Percentiles rank a stretch among this genome's conserved stretches.
phyloP scores from a whole-genome alignment of 73 alveolate species.

The Blepharisma japonicum region DNA sequence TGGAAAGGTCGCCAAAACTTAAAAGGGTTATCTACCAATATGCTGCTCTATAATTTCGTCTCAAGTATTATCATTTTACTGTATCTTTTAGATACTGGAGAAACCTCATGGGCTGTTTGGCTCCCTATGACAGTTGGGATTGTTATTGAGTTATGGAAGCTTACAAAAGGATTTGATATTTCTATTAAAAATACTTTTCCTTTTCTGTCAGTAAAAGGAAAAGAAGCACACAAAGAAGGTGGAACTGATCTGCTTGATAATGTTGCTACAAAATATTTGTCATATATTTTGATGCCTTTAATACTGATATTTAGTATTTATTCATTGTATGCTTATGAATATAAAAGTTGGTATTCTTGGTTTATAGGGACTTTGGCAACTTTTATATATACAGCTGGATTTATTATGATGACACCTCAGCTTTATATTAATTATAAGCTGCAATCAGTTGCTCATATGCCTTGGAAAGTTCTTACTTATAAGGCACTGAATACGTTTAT shows the following conservation, averaged over 20 bases:
- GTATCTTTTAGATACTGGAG: slow-evolving; percentile 62
- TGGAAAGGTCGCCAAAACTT: slow-evolving; percentile 66
- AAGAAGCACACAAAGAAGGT: slow-evolving; percentile 24
- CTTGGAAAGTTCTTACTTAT: slow-evolving; percentile 96
- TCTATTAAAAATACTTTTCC: slow-evolving; percentile 54
- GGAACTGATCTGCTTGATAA: slow-evolving; percentile 74
- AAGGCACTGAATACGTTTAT: slow-evolving; percentile 94
- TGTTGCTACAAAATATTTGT: slow-evolving; percentile 68
- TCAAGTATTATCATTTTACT: slow-evolving; percentile 57
- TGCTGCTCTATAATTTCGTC: slow-evolving; percentile 47
- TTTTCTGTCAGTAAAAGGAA: slow-evolving; percentile 40
- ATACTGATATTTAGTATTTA: slow-evolving; percentile 67
- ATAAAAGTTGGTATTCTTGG: slow-evolving; percentile 85
- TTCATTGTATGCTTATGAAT: slow-evolving; percentile 68
- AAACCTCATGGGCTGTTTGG: slow-evolving; percentile 66
- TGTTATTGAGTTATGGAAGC: slow-evolving; percentile 64
- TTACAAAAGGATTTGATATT: slow-evolving; percentile 57
- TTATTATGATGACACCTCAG: slow-evolving; percentile 98
- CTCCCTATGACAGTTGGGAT: slow-evolving; percentile 55
- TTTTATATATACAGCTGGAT: slow-evolving; percentile 88
- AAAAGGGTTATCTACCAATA: slow-evolving; percentile 64
- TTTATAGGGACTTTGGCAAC: slow-evolving; percentile 78
- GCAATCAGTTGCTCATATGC: slow-evolving; percentile 98
- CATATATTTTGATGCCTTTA: slow-evolving; percentile 73
- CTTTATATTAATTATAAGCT: slow-evolving; percentile 96